Evolutionary conservation across 225 moss, liverwort and hornwort species (phyloP).

Genomic region (Polytrichum formosum): DNA sequence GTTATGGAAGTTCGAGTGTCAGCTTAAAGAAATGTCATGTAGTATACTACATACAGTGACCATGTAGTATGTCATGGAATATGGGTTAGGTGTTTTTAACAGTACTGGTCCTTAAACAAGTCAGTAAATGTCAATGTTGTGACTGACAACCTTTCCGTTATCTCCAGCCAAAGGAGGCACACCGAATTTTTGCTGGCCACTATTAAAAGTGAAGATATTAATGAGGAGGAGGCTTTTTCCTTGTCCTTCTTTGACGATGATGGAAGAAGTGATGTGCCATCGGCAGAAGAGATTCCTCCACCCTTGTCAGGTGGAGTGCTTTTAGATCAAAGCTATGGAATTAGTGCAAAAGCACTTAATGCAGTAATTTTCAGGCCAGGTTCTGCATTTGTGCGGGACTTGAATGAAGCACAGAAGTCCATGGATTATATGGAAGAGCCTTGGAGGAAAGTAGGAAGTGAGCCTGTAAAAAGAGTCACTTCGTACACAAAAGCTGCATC

Average conservation of each 20-base stretch:
- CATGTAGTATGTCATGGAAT: no score
- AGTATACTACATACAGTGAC: no score
- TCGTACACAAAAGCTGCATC: conserved; percentile 68
- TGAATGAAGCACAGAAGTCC: conserved; percentile 50
- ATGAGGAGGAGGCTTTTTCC: conserved; percentile 46
- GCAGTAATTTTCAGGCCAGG: conserved; percentile 55
- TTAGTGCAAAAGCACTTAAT: conserved; percentile 66
- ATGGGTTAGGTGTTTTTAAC: no score
- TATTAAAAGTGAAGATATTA: conserved; percentile 13
- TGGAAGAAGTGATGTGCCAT: conserved; percentile 33
- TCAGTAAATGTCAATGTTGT: no score
- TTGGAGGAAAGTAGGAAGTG: conserved; percentile 60
- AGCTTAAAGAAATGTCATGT: no score
- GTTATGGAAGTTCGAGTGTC: no score
- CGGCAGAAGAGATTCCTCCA: conserved; percentile 50
- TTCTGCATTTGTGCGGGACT: conserved; percentile 47
- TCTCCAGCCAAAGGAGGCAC: conserved; percentile 12
- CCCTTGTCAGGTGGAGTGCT: conserved; percentile 60
- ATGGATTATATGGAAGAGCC: conserved; percentile 60
- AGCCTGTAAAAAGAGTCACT: conserved; percentile 42
- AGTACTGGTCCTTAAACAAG: no score
- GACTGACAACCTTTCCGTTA: background rate
- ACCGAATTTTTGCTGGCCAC: conserved; percentile 10
- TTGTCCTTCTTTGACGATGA: conserved; percentile 74
- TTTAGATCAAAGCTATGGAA: conserved; percentile 57